Percentiles rank a stretch among this genome's conserved stretches.
phyloP scores from a whole-genome alignment of 2,329 filamentous ascomycete genomes.

The Fusarium devonianum region DNA sequence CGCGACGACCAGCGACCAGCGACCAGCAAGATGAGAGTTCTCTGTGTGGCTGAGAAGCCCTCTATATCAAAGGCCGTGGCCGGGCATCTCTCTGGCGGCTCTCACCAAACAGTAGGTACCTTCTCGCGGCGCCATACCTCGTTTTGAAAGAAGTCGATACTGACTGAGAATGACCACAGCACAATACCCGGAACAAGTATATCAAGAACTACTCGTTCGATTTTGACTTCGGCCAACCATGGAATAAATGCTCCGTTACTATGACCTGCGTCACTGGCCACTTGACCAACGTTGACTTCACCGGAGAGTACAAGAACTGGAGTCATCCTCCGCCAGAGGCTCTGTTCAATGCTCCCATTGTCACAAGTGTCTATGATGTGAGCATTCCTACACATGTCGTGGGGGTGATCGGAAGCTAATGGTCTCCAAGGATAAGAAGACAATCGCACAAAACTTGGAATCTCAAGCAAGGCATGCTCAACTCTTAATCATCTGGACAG shows the following conservation, averaged over 20 bases:
- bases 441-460: conserved; percentile 85
- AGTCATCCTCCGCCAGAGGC: conserved; percentile 76
- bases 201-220: conserved; percentile 95
- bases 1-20: conserved; percentile 4
- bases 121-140: neutral
- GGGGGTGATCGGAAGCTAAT: conserved; percentile 18
- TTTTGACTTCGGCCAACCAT: conserved; percentile 82
- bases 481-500: conserved; percentile 94
- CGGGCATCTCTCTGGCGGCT: conserved; percentile 82
- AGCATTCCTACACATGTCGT: conserved; percentile 24
- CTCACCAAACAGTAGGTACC: conserved; percentile 69
- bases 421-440: conserved; percentile 70
- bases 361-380: conserved; percentile 72
- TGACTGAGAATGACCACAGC: conserved; percentile 54
- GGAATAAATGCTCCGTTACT: conserved; percentile 83
- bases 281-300: conserved; percentile 82
- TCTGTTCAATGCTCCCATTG: conserved; percentile 82
- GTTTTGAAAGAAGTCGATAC: conserved; percentile 3
- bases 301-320: conserved; percentile 78
- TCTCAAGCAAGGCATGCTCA: conserved; percentile 75
- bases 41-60: conserved; percentile 73
- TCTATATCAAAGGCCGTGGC: conserved; percentile 96
- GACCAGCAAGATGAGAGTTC: conserved; percentile 55
- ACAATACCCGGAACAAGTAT: conserved; percentile 73
- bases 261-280: conserved; percentile 96